Evolutionary conservation across 2,329 filamentous ascomycete genomes (phyloP).

Genomic region (Venturia oleaginea): DNA sequence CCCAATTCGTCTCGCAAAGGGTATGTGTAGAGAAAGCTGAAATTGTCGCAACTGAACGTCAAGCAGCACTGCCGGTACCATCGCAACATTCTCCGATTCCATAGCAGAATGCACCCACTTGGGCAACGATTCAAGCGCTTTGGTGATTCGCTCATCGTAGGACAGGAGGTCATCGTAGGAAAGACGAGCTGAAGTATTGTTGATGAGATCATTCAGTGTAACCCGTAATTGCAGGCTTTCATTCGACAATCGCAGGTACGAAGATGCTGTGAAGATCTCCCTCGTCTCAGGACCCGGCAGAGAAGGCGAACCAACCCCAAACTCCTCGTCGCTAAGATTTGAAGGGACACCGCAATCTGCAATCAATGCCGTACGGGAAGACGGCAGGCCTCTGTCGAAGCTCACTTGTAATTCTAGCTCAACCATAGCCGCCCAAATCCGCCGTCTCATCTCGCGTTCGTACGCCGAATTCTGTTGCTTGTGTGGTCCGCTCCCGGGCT

Average conservation of each 20-base stretch:
- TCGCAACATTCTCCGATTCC: neutral
- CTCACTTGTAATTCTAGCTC: constrained; percentile 49
- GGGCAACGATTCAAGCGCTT: constrained; percentile 1
- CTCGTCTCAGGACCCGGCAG: neutral
- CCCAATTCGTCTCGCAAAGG: neutral
- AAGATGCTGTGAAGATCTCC: neutral
- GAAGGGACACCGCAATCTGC: constrained; percentile 44
- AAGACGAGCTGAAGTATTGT: constrained; percentile 8
- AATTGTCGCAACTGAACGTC: constrained; percentile 12
- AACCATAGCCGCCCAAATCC: constrained; percentile 48
- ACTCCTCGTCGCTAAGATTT: constrained; percentile 41
- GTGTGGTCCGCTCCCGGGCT: constrained; percentile 10
- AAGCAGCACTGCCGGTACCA: constrained; percentile 3
- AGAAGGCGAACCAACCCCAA: neutral
- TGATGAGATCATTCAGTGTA: constrained; percentile 7
- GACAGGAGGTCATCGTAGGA: constrained; percentile 10
- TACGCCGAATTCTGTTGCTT: constrained; percentile 25
- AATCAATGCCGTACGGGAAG: constrained; percentile 26
- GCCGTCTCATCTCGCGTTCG: constrained; percentile 44
- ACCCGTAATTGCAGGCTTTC: constrained; percentile 6
- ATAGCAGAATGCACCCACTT: neutral
- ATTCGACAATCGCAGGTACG: constrained; percentile 8
- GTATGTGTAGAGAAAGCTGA: constrained; percentile 10
- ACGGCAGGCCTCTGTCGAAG: constrained; percentile 46
- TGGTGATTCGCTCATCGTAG: constrained; percentile 10